Percentiles rank a stretch among this genome's conserved stretches.
Conservation (phyloP, 768 basidiomycete genomes). For the Suillus lakei region DNA sequence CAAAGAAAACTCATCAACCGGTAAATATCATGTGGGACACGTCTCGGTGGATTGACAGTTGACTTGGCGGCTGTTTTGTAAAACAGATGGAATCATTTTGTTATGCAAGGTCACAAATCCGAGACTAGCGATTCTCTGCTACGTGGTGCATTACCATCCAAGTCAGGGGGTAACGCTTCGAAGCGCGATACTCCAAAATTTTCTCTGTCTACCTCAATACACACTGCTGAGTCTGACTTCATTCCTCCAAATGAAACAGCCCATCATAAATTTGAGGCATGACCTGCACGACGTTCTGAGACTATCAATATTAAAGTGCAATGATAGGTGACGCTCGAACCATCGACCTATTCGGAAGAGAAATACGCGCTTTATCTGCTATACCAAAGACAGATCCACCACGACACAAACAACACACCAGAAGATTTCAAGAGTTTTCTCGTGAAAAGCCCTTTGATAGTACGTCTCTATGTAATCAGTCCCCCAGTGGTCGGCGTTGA, state of each 20-base stretch:
- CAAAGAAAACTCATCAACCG: constrained; percentile 78
- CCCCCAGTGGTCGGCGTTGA: neutral
- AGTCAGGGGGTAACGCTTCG: constrained; percentile 8
- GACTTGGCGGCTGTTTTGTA: neutral
- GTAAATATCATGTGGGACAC: constrained; percentile 36
- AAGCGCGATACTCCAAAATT: constrained; percentile 29
- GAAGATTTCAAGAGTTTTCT: constrained; percentile 74
- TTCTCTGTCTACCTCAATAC: constrained; percentile 53
- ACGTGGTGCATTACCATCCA: neutral
- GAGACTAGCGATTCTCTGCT: constrained; percentile 23
- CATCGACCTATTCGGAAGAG: constrained; percentile 75
- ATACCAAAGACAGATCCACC: constrained; percentile 83
- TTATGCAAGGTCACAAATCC: constrained; percentile 48
- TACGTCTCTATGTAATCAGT: constrained; percentile 37
- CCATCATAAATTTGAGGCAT: constrained; percentile 66
- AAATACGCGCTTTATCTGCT: constrained; percentile 78
- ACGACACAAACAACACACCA: constrained; percentile 58
- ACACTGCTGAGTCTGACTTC: constrained; percentile 55
- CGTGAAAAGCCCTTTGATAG: constrained; percentile 75
- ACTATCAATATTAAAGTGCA: neutral
- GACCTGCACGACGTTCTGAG: constrained; percentile 10
- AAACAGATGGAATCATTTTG: constrained; percentile 75
- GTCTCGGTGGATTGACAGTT: neutral
- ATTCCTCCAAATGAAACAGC: constrained; percentile 30
- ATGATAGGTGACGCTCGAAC: constrained; percentile 72